phyloP scores from a whole-genome alignment of 106 monocot species.

The Vanilla planifolia region DNA sequence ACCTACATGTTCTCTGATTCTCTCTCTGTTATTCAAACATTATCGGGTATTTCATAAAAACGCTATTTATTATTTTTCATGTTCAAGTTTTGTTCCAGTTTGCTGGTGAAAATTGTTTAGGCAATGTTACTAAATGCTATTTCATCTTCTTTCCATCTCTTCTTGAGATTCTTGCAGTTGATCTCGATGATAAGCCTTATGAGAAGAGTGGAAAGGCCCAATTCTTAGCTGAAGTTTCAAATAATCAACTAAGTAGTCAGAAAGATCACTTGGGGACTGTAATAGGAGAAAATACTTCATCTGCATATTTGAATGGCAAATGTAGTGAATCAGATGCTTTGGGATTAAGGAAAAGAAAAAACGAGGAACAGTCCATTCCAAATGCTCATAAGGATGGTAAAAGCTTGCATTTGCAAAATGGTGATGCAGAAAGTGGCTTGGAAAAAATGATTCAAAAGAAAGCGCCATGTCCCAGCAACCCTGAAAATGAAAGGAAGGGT shows the following conservation, averaged over 20 bases:
- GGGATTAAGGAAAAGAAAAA: conserved; percentile 26
- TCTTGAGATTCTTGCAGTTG: conserved; percentile 36
- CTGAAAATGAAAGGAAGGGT: conserved; percentile 24
- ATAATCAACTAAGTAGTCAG: conserved; percentile 8
- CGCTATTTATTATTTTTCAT: conserved; percentile 7
- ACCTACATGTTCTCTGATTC: conserved; percentile 87
- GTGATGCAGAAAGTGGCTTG: conserved; percentile 30
- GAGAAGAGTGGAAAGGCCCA: conserved; percentile 35
- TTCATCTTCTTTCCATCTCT: background rate
- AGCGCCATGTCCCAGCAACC: conserved; percentile 16
- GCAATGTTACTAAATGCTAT: background rate
- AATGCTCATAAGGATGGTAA: conserved; percentile 9
- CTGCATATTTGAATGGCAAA: conserved; percentile 14
- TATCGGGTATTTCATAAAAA: conserved; percentile 65
- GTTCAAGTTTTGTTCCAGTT: background rate
- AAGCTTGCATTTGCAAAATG: conserved; percentile 9
- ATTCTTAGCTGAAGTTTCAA: conserved; percentile 24
- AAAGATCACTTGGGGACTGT: conserved; percentile 11
- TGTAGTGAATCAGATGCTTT: conserved; percentile 24
- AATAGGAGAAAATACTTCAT: conserved; percentile 14
- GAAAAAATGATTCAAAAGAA: conserved; percentile 33
- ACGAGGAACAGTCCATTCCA: conserved; percentile 12
- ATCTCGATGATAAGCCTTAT: conserved; percentile 39
- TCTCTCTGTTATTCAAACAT: conserved; percentile 78
- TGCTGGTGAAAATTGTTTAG: background rate